These are phyloP conservation scores for Ocimum tenuiflorum DNA, from an alignment of 257 asterid species.

Conservation along the genomic window DNA sequence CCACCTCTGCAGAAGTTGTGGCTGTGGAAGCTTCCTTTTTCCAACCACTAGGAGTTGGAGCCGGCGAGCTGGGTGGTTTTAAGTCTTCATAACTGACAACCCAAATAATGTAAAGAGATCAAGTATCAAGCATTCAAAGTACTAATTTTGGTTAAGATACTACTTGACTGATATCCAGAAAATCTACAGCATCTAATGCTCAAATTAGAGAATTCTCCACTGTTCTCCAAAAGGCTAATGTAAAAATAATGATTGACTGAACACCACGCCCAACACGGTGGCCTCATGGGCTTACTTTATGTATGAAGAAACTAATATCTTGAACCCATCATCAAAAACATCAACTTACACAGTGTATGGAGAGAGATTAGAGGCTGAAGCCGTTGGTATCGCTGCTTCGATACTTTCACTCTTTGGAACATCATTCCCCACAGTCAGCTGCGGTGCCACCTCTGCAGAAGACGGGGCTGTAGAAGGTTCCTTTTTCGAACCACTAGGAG, in stretches of 20 bases:
- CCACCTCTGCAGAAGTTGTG: slow-evolving; percentile 21
- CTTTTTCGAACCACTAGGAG: slow-evolving; percentile 37
- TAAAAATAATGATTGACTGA: too few species aligned
- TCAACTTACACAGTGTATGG: slow-evolving; percentile 44
- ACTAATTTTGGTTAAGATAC: too few species aligned
- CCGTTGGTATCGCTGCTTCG: background rate
- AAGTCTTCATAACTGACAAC: slow-evolving; percentile 49
- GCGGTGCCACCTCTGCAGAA: slow-evolving; percentile 22
- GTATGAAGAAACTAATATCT: too few species aligned
- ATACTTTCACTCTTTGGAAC: slow-evolving; percentile 21
- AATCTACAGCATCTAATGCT: too few species aligned
- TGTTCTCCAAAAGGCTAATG: too few species aligned
- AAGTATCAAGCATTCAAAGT: background rate
- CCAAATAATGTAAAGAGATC: slow-evolving; percentile 3
- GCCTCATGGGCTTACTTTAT: too few species aligned
- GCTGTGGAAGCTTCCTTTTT: slow-evolving; percentile 22
- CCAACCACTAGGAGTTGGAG: slow-evolving; percentile 45
- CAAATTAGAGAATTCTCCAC: too few species aligned
- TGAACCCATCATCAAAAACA: background rate
- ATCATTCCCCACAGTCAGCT: slow-evolving; percentile 27
- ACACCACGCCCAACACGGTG: too few species aligned
- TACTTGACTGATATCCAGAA: too few species aligned
- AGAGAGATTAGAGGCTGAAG: slow-evolving; percentile 21
- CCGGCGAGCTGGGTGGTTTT: slow-evolving; percentile 62
- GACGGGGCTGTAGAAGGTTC: slow-evolving; percentile 20